Base-by-base conservation (phyloP, 805 yeast species). In the Starmera dryadoides region DNA sequence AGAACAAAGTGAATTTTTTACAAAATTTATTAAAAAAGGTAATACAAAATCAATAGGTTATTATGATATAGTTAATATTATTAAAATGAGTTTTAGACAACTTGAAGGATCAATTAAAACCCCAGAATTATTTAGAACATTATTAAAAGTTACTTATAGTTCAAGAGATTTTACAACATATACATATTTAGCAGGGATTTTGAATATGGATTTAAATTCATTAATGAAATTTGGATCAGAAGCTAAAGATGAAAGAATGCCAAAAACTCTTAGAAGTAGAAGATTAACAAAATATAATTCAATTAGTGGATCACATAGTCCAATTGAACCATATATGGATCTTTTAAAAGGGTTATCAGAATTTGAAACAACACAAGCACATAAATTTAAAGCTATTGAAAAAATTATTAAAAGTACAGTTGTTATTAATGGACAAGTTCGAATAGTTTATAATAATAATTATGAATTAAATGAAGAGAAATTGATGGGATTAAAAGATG, bases 141-240 rank as follows among this genome's bases (percentile, higher is more conserved):
- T n/a, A n/a, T n/a, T n/a, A n/a, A n/a, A n/a, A n/a, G n/a, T n/a
- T n/a, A n/a, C n/a, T n/a, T n/a, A n/a, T n/a, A n/a, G n/a, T n/a
- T n/a, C n/a, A n/a, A n/a, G n/a, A n/a, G n/a, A n/a, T n/a, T n/a
- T n/a, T n/a, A n/a, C n/a, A n/a, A n/a, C n/a, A n/a, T n/a, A n/a
- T n/a, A n/a, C n/a, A n/a, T n/a, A n/a, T n/a, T n/a, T n/a, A n/a
- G n/a, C n/a, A n/a, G n/a, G 21, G 7, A 19, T 33, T 12, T 21
- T 47, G 19, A 32, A 46, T 33, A 36, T 47, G 10, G 32, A 30
- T 16, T 9, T 4, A 12, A 7, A 16, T 5, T 30, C 32, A 4
- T 16, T 30, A 16, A 6, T 30, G n/a, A n/a, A n/a, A n/a, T n/a
- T n/a, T n/a, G n/a, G n/a, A n/a, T n/a, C n/a, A n/a, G n/a, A n/a